Percentiles rank a stretch among this genome's conserved stretches.
Conservation (phyloP, 495 filamentous ascomycete genomes). For the Aspergillus hancockii region DNA sequence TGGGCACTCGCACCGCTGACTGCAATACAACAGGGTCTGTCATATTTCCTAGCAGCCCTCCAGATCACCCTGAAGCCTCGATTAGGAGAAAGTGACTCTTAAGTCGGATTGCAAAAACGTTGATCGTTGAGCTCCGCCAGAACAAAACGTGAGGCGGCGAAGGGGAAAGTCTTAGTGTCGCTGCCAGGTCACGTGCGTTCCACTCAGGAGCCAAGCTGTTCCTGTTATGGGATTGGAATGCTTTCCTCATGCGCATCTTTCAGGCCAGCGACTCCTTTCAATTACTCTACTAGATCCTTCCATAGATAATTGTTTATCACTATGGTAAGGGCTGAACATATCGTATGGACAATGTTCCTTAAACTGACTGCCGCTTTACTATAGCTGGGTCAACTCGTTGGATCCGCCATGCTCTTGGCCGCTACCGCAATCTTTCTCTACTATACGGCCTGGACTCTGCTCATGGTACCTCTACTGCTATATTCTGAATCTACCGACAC, state of each 20-base stretch:
- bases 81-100: slow-evolving; percentile 9
- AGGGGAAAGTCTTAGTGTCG: slow-evolving; percentile 34
- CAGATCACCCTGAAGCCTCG: slow-evolving; percentile 4
- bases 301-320: slow-evolving; percentile 16
- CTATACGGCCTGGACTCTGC: slow-evolving; percentile 96
- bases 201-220: slow-evolving; percentile 23
- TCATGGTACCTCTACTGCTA: slow-evolving; percentile 67
- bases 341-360: slow-evolving; percentile 11
- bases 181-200: slow-evolving; percentile 30
- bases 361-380: slow-evolving; percentile 8
- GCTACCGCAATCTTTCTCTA: slow-evolving; percentile 96
- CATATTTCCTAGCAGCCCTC: slow-evolving; percentile 32
- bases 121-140: slow-evolving; percentile 13
- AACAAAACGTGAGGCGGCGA: slow-evolving; percentile 26
- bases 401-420: slow-evolving; percentile 95
- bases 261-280: neutral
- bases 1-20: slow-evolving; percentile 68
- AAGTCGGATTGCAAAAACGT: slow-evolving; percentile 19
- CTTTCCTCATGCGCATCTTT: neutral
- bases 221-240: neutral
- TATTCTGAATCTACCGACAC: slow-evolving; percentile 7
- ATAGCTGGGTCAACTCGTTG: slow-evolving; percentile 93
- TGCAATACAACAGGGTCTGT: slow-evolving; percentile 55
- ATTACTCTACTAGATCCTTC: neutral
- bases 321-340: slow-evolving; percentile 24